A percentile compares a stretch with the other conserved stretches of the same genome.
Conservation (phyloP, 148 eudicot genomes). For the Vaccinium macrocarpon region DNA sequence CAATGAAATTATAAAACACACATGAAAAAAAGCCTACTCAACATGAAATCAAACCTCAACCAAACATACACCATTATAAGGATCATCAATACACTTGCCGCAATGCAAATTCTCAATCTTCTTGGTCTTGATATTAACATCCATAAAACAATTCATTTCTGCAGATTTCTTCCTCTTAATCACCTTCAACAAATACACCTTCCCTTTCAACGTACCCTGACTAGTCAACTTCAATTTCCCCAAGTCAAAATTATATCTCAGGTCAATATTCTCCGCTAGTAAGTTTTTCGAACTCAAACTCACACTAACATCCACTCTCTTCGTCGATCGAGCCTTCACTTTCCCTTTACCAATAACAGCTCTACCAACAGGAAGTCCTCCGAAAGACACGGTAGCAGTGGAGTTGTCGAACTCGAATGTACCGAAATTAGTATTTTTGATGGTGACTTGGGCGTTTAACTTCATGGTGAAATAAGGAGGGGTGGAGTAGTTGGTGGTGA, state of each 20-base stretch:
- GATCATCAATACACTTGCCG: too few relatives aligned
- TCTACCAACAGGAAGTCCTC: not conserved
- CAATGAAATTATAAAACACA: not conserved
- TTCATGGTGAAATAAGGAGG: conserved; percentile 16
- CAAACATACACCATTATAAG: not conserved
- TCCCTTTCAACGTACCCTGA: conserved; percentile 17
- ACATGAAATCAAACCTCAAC: not conserved
- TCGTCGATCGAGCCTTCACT: conserved; percentile 15
- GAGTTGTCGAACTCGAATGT: not conserved
- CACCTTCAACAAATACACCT: conserved; percentile 14
- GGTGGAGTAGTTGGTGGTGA: not conserved
- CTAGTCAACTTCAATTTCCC: conserved; percentile 22
- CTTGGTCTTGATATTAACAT: too few relatives aligned
- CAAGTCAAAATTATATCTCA: not conserved
- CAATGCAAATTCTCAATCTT: too few relatives aligned
- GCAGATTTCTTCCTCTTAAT: conserved; percentile 22
- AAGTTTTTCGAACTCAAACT: not conserved
- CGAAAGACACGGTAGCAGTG: not conserved
- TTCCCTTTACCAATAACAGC: not conserved
- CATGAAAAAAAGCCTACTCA: too few relatives aligned
- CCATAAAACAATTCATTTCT: conserved; percentile 22
- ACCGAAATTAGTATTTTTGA: conserved; percentile 22
- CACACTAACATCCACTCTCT: conserved; percentile 17
- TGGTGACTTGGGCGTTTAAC: conserved; percentile 16
- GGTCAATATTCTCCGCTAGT: not conserved